Percentiles rank a stretch among this genome's conserved stretches.
phyloP scores from a whole-genome alignment of 257 asterid species.

The Cordia subcordata region DNA sequence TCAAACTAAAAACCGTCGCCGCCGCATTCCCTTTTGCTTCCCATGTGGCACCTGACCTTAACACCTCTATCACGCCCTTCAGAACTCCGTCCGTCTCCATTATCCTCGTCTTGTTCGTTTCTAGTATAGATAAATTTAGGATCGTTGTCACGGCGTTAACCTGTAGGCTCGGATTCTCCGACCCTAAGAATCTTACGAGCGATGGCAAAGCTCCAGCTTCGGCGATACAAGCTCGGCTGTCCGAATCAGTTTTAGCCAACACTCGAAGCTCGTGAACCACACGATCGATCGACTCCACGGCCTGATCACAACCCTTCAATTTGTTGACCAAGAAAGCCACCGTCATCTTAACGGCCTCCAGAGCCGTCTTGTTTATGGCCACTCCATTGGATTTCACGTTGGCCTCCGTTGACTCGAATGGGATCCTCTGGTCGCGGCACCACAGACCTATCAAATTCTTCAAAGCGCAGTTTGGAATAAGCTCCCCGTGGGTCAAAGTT shows the following conservation, averaged over 20 bases:
- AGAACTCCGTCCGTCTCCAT: constrained; percentile 77
- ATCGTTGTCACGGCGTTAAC: constrained; percentile 83
- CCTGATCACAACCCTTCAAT: constrained; percentile 44
- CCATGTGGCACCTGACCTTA: constrained; percentile 82
- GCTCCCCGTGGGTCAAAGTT: constrained; percentile 50
- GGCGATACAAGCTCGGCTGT: constrained; percentile 70
- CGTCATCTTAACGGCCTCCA: constrained; percentile 82
- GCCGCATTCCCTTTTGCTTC: constrained; percentile 95
- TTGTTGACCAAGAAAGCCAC: constrained; percentile 59
- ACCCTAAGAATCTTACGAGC: constrained; percentile 48
- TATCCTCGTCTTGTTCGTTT: constrained; percentile 63
- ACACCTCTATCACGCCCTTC: constrained; percentile 66
- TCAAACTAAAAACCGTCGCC: constrained; percentile 73
- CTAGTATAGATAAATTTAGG: constrained; percentile 75
- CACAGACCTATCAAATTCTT: constrained; percentile 72
- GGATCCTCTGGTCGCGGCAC: constrained; percentile 82
- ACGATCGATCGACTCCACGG: constrained; percentile 44
- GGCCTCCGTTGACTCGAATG: constrained; percentile 48
- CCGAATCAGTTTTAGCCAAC: constrained; percentile 74
- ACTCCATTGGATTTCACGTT: constrained; percentile 13
- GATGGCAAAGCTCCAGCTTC: constrained; percentile 78
- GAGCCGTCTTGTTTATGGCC: constrained; percentile 54
- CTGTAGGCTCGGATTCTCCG: constrained; percentile 68
- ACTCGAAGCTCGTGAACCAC: constrained; percentile 77
- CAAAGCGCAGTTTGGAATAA: constrained; percentile 61